These are phyloP conservation scores for Ambrosia hybrid DNA, from an alignment of 140 eudicot genomes.

Conservation along the genomic window DNA sequence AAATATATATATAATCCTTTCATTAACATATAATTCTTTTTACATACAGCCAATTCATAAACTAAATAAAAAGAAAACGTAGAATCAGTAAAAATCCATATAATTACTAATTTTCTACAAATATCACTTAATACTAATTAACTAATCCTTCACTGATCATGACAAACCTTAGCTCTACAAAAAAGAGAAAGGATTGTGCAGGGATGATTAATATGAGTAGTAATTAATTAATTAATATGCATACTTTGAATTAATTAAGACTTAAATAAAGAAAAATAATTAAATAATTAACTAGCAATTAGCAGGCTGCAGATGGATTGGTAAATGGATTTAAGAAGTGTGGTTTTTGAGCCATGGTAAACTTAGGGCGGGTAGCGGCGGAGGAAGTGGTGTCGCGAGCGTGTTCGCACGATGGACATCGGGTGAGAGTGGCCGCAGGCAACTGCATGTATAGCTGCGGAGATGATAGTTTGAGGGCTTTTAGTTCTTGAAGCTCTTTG, in stretches of 20 bases:
- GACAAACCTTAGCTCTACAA: slow-evolving; percentile 51
- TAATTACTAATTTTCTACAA: slow-evolving; percentile 23
- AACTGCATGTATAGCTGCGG: slow-evolving; percentile 82
- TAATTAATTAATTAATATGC: slow-evolving; percentile 4
- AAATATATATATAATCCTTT: slow-evolving; percentile 3
- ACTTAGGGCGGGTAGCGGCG: slow-evolving; percentile 35
- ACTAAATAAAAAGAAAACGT: slow-evolving; percentile 3
- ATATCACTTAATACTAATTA: slow-evolving; percentile 25
- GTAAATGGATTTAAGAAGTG: slow-evolving; percentile 65
- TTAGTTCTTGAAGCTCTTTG: slow-evolving; percentile 80
- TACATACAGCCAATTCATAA: slow-evolving; percentile 22
- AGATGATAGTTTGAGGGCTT: slow-evolving; percentile 47
- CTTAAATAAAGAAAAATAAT: slow-evolving; percentile 12
- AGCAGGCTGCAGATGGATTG: slow-evolving; percentile 77
- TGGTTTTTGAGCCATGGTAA: slow-evolving; percentile 46
- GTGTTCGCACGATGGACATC: slow-evolving; percentile 91
- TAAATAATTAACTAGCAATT: slow-evolving; percentile 9
- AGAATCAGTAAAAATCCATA: slow-evolving; percentile 20
- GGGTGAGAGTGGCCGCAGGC: slow-evolving; percentile 93
- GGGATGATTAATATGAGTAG: slow-evolving; percentile 27
- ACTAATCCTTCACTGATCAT: slow-evolving; percentile 24
- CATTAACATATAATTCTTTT: slow-evolving; percentile 18
- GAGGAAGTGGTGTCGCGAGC: slow-evolving; percentile 32
- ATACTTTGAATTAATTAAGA: neutral
- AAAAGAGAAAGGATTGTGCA: slow-evolving; percentile 21